These are phyloP conservation scores for Trichosporon faecale DNA, from an alignment of 1,284 basidiomycete genomes.

Conservation along the genomic window DNA sequence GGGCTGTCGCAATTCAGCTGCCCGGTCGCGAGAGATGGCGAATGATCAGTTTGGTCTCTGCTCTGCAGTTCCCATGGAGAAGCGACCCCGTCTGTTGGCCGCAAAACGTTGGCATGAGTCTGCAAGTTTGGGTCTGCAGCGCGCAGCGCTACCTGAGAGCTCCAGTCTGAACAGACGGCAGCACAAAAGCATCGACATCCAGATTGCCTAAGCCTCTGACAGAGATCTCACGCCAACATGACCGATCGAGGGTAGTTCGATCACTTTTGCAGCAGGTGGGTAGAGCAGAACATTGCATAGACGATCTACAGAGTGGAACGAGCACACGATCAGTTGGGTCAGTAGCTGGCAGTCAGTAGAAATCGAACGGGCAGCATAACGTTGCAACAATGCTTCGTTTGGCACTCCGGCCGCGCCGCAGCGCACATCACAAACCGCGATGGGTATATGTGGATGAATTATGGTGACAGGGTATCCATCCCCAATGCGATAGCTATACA, in stretches of 20 bases:
- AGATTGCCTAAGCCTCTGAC: no score
- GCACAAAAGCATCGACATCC: no score
- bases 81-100: no score
- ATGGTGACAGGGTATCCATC: conserved; percentile 10
- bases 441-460: conserved; percentile 5
- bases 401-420: conserved; percentile 11
- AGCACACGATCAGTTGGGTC: not conserved
- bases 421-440: conserved; percentile 10
- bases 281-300: not conserved
- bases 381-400: conserved; percentile 1
- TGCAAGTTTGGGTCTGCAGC: no score
- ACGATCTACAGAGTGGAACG: not conserved
- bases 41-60: no score
- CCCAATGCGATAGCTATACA: conserved; percentile 12
- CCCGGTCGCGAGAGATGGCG: no score
- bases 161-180: no score
- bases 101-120: no score
- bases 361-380: not conserved
- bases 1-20: no score
- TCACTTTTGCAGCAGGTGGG: not conserved
- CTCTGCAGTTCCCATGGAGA: no score
- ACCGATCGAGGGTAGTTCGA: not conserved
- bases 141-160: no score
- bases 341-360: not conserved
- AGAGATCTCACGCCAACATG: not conserved